Conservation (phyloP, 768 basidiomycete species). For the Trametes elegans region DNA sequence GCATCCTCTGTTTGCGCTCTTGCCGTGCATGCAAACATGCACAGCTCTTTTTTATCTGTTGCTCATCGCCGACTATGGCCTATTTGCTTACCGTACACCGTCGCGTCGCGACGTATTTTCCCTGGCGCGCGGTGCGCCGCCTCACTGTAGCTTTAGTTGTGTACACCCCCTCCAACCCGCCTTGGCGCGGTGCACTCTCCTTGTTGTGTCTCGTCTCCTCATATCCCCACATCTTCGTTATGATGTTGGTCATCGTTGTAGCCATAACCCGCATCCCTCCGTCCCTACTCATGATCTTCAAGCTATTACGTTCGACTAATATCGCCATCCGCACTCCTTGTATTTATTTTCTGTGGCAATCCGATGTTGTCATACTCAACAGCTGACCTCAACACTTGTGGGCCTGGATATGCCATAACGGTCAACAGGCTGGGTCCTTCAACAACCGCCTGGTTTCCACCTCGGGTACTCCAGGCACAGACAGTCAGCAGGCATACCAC, state of each 20-base stretch:
- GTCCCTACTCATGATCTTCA: too few relatives aligned
- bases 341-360: too few relatives aligned
- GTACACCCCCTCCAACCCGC: background rate
- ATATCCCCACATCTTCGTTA: background rate
- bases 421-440: too few relatives aligned
- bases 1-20: background rate
- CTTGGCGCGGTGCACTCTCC: conserved; percentile 2
- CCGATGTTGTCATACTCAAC: too few relatives aligned
- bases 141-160: conserved; percentile 1
- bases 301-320: too few relatives aligned
- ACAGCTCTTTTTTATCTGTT: background rate
- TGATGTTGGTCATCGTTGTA: background rate
- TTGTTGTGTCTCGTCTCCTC: background rate
- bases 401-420: too few relatives aligned
- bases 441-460: too few relatives aligned
- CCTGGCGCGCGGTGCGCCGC: background rate
- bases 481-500: too few relatives aligned
- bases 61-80: background rate
- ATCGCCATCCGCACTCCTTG: too few relatives aligned
- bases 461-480: too few relatives aligned
- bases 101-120: background rate
- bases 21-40: background rate
- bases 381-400: too few relatives aligned
- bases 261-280: background rate
- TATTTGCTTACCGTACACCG: background rate